Evolutionary conservation across 2,329 filamentous ascomycete genomes (phyloP), one percentile per base, ranked within the genome.

Genomic region (Aspergillus hiratsukae): DNA sequence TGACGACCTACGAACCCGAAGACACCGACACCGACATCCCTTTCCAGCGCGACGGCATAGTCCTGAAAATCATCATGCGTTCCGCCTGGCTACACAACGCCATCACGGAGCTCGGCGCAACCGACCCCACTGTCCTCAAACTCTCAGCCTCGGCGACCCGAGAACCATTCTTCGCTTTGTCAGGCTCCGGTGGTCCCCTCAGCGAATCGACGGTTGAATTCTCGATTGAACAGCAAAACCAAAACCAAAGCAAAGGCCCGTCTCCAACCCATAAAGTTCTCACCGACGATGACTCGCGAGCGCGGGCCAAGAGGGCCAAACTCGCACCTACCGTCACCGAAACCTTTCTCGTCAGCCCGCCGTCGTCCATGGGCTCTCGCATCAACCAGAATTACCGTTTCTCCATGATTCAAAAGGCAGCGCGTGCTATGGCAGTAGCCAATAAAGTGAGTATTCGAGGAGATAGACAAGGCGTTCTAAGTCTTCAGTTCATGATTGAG

Each of bases 41-140:
- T 0, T 91, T 99, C 63, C 86, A 93, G 67, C 85, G 91, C 31
- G 84, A 91, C 51, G 83, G 87, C 52, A 80, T 97, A 8, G 81
- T 85, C 8, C 89, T 97, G 77, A 99, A 97, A 72, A 91, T 96
- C 58, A 97, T 99, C 69, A 96, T 97, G 89, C 89, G 72, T n/a
- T 77, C 76, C 37, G 69, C 75, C 54, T 80, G 76, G 77, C 68
- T 82, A 21, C 73, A 80, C 58, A 80, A 81, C 61, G 78, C 80
- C 49, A 76, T 82, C 48, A 72, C 67, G 23, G 80, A 82, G 66
- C 72, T 88, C 11, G 78, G 80, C 35, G 80, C 80, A 1, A 88
- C 91, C 27, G 85, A 82, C n/a, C 91, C 91, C 0, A 83, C 84
- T 4, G 83, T 85, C 41, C 79, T 96, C 25, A 87, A 86, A 11